Conservation (phyloP, 495 filamentous ascomycete species). For the Umbilicaria muhlenbergii region DNA sequence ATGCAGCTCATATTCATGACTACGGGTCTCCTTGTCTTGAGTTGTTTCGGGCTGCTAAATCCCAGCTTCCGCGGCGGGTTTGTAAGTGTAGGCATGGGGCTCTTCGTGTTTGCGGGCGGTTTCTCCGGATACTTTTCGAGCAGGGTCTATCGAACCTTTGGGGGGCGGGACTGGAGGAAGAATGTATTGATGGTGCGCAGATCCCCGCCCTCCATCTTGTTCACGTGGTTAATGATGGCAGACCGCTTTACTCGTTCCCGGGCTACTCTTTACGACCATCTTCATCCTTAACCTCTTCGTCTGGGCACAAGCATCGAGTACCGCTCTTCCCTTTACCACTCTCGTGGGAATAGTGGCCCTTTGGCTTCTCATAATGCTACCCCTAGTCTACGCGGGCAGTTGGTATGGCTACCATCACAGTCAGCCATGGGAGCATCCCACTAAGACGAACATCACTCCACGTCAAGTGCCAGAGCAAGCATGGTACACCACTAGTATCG, state of each 20-base stretch:
- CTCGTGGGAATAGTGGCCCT: slow-evolving; percentile 61
- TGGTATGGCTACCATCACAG: slow-evolving; percentile 60
- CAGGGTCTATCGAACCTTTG: slow-evolving; percentile 75
- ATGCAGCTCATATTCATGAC: slow-evolving; percentile 86
- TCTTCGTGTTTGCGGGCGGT: slow-evolving; percentile 77
- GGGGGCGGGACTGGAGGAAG: slow-evolving; percentile 60
- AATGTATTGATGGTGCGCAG: slow-evolving; percentile 56
- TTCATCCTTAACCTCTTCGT: slow-evolving; percentile 87
- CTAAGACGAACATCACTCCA: slow-evolving; percentile 59
- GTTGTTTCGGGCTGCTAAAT: slow-evolving; percentile 71
- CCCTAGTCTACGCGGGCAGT: slow-evolving; percentile 73
- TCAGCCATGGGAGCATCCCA: slow-evolving; percentile 70
- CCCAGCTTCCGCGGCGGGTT: slow-evolving; percentile 88
- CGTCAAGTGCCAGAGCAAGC: slow-evolving; percentile 65
- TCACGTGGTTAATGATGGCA: slow-evolving; percentile 6
- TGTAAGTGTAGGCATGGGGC: slow-evolving; percentile 69
- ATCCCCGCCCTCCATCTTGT: not conserved
- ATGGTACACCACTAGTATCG: slow-evolving; percentile 57
- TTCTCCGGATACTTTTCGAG: slow-evolving; percentile 92
- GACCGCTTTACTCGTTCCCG: slow-evolving; percentile 74
- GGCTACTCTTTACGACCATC: slow-evolving; percentile 60
- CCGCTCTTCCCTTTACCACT: slow-evolving; percentile 78
- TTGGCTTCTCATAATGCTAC: slow-evolving; percentile 83
- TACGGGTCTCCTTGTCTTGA: slow-evolving; percentile 59
- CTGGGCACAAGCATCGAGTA: slow-evolving; percentile 85